phyloP scores from a whole-genome alignment of 306 rosid genomes.

The Prosopis cineraria region DNA sequence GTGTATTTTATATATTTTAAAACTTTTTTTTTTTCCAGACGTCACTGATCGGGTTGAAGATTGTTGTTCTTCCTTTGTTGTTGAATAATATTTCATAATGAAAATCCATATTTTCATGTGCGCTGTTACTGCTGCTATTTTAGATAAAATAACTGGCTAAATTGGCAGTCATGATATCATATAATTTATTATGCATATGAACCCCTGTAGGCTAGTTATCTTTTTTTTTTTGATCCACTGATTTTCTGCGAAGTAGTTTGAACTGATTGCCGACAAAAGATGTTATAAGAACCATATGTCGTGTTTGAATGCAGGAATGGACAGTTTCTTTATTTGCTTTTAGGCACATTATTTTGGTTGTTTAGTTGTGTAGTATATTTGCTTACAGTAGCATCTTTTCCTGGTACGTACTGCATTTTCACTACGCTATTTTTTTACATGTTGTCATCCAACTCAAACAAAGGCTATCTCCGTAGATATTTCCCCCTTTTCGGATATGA shows the following conservation, averaged over 20 bases:
- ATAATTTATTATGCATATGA: slow-evolving; percentile 33
- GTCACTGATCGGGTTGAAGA: slow-evolving; percentile 50
- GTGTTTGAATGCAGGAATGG: slow-evolving; percentile 34
- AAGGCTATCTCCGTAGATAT: slow-evolving; percentile 26
- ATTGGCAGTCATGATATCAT: slow-evolving; percentile 24
- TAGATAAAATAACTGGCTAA: slow-evolving; percentile 22
- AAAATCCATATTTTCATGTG: background rate
- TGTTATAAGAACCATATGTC: slow-evolving; percentile 17
- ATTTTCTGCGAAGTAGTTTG: slow-evolving; percentile 22
- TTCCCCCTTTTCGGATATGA: background rate
- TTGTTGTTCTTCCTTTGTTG: slow-evolving; percentile 19
- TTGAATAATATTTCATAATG: slow-evolving; percentile 8
- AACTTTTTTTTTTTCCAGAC: background rate
- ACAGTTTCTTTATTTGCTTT: slow-evolving; percentile 33
- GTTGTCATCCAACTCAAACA: slow-evolving; percentile 36
- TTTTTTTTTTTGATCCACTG: background rate
- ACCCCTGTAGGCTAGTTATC: slow-evolving; percentile 16
- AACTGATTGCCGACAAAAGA: slow-evolving; percentile 30
- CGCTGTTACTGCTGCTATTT: slow-evolving; percentile 10
- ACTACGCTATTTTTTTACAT: slow-evolving; percentile 33
- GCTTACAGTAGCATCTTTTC: slow-evolving; percentile 40
- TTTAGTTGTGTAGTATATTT: slow-evolving; percentile 41
- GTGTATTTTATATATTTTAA: background rate
- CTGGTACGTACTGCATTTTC: slow-evolving; percentile 44
- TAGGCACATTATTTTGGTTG: slow-evolving; percentile 44